phyloP scores from a whole-genome alignment of 2,329 filamentous ascomycete genomes.

The Arthrobotrys sphaeroides region DNA sequence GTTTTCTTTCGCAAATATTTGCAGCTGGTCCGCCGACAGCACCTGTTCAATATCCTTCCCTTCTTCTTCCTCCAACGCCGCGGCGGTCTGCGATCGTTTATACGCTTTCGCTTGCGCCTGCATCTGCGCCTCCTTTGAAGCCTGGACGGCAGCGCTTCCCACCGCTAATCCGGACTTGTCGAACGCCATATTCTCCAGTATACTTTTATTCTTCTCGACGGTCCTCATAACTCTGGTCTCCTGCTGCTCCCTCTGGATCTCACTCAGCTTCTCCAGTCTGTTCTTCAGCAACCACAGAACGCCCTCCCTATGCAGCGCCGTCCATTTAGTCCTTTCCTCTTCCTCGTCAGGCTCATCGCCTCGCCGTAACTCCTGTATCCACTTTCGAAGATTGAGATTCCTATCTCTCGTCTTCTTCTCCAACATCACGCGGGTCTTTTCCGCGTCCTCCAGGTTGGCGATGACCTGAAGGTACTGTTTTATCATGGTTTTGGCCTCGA shows the following conservation, averaged over 20 bases:
- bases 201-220: conserved; percentile 87
- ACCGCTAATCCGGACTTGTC: conserved; percentile 36
- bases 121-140: conserved; percentile 47
- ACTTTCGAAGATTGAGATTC: conserved; percentile 69
- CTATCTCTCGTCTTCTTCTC: conserved; percentile 75
- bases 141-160: conserved; percentile 42
- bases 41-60: conserved; percentile 63
- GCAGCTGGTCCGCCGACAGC: conserved; percentile 83
- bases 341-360: conserved; percentile 73
- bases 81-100: conserved; percentile 56
- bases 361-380: conserved; percentile 75
- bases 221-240: conserved; percentile 84
- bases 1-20: conserved; percentile 93
- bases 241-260: conserved; percentile 89
- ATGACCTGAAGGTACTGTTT: conserved; percentile 86
- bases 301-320: conserved; percentile 78
- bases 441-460: conserved; percentile 79
- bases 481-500: conserved; percentile 83
- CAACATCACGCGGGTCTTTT: conserved; percentile 81
- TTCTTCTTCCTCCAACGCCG: conserved; percentile 56
- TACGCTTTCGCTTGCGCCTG: conserved; percentile 53
- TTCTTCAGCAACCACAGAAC: conserved; percentile 83
- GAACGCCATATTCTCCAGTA: conserved; percentile 73
- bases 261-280: conserved; percentile 77
- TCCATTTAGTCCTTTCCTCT: conserved; percentile 74